A percentile compares a stretch with the other conserved stretches of the same genome.
These are phyloP conservation scores for Phytophthora multivora DNA, from an alignment of 352 stramenopile genomes.

Conservation along the genomic window DNA sequence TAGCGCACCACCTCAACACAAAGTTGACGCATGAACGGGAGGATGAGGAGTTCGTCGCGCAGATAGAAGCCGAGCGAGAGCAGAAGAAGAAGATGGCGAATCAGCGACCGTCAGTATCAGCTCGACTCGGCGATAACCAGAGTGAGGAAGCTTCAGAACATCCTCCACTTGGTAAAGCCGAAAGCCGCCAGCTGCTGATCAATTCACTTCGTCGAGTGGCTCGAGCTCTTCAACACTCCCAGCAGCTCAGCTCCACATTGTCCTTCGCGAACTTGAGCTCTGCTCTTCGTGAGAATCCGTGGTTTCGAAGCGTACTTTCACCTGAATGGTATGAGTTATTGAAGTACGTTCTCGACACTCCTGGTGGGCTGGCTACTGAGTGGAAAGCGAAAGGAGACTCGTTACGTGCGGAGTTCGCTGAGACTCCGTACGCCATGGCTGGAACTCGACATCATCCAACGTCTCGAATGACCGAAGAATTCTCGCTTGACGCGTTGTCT, in stretches of 20 bases:
- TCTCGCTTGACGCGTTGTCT: slow-evolving; percentile 11
- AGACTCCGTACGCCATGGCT: slow-evolving; percentile 23
- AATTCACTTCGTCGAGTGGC: slow-evolving; percentile 32
- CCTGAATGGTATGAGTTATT: slow-evolving; percentile 29
- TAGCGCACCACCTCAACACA: slow-evolving; percentile 44
- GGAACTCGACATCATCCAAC: slow-evolving; percentile 10
- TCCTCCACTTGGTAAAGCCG: neutral
- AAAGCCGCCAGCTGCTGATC: slow-evolving; percentile 12
- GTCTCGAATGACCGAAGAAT: slow-evolving; percentile 5
- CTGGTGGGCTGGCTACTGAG: slow-evolving; percentile 45
- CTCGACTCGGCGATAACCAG: neutral
- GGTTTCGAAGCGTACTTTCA: slow-evolving; percentile 42
- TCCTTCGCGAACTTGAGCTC: slow-evolving; percentile 38
- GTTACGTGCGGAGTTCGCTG: slow-evolving; percentile 61
- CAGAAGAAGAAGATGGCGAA: slow-evolving; percentile 16
- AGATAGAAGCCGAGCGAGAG: slow-evolving; percentile 21
- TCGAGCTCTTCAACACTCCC: slow-evolving; percentile 35
- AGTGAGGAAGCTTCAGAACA: neutral
- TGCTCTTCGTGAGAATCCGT: slow-evolving; percentile 48
- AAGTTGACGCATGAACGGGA: slow-evolving; percentile 35
- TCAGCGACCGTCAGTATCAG: slow-evolving; percentile 1
- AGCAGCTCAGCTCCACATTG: slow-evolving; percentile 52
- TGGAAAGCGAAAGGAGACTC: slow-evolving; percentile 58
- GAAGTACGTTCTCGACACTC: slow-evolving; percentile 35
- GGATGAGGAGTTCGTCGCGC: slow-evolving; percentile 42